Evolutionary conservation across 306 rosid genomes (phyloP).

Genomic region (Sphenostylis stenocarpa): DNA sequence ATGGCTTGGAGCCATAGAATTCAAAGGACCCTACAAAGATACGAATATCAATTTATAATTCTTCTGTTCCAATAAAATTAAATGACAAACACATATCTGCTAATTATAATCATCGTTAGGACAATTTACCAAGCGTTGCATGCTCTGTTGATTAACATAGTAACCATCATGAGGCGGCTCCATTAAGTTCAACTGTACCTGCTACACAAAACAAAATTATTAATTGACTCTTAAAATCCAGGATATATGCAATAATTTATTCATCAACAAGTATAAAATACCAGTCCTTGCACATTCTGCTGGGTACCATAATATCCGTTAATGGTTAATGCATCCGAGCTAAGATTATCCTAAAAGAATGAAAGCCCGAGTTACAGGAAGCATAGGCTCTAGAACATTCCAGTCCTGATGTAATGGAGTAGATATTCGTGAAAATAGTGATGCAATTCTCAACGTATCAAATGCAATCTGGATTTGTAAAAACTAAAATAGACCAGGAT

Average conservation of each 20-base stretch:
- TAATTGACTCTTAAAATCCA: slow-evolving; percentile 1
- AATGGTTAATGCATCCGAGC: slow-evolving; percentile 66
- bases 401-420: background rate
- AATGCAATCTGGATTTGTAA: slow-evolving; percentile 10
- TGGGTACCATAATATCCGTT: slow-evolving; percentile 81
- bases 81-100: background rate
- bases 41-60: slow-evolving; percentile 24
- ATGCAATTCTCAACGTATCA: slow-evolving; percentile 8
- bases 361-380: slow-evolving; percentile 30
- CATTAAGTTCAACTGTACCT: slow-evolving; percentile 87
- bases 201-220: slow-evolving; percentile 32
- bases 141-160: slow-evolving; percentile 79
- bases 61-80: slow-evolving; percentile 12
- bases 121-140: slow-evolving; percentile 76
- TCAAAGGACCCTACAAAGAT: slow-evolving; percentile 69
- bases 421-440: slow-evolving; percentile 2
- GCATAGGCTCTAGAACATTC: slow-evolving; percentile 14
- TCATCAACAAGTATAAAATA: slow-evolving; percentile 32
- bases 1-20: slow-evolving; percentile 69
- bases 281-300: slow-evolving; percentile 93
- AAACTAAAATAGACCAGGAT: slow-evolving; percentile 31
- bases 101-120: slow-evolving; percentile 21
- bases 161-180: slow-evolving; percentile 93
- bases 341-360: slow-evolving; percentile 65
- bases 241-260: slow-evolving; percentile 7